phyloP scores from a whole-genome alignment of 1,284 basidiomycete genomes.

The Pterula multifida region DNA sequence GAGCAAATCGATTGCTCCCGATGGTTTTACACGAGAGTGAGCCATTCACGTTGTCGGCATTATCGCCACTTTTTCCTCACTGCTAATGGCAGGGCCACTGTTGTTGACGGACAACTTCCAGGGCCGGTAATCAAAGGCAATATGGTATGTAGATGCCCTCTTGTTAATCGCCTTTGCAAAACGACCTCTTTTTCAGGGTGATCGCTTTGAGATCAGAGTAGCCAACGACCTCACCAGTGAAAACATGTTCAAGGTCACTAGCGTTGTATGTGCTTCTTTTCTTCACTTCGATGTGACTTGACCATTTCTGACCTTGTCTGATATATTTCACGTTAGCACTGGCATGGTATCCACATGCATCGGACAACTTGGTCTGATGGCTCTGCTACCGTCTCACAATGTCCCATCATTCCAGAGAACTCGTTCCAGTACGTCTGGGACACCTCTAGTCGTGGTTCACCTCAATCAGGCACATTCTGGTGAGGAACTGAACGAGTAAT shows the following conservation, averaged over 20 bases:
- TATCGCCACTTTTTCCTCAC: not conserved
- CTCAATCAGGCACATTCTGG: not conserved
- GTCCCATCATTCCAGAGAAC: not conserved
- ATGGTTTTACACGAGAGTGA: not conserved
- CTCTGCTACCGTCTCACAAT: constrained; percentile 1
- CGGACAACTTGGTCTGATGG: not conserved
- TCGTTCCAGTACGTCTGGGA: not conserved
- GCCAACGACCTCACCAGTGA: not conserved
- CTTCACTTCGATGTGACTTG: not conserved
- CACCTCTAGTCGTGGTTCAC: not conserved
- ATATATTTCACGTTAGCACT: not conserved
- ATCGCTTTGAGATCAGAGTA: not conserved
- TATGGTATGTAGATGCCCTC: not conserved
- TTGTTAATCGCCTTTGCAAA: not conserved
- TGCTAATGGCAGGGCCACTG: not conserved
- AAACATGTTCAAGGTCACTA: not conserved
- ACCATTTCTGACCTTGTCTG: not conserved
- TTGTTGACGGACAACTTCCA: not conserved
- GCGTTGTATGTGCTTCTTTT: not conserved
- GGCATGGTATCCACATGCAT: not conserved
- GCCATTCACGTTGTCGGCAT: not conserved
- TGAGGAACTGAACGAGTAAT: not conserved
- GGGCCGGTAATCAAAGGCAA: not conserved
- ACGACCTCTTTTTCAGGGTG: not conserved
- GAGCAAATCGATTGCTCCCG: not conserved